A percentile compares a stretch with the other conserved stretches of the same genome.
Conservation (phyloP, 805 yeast species). For the Kockiozyma suomiensis region DNA sequence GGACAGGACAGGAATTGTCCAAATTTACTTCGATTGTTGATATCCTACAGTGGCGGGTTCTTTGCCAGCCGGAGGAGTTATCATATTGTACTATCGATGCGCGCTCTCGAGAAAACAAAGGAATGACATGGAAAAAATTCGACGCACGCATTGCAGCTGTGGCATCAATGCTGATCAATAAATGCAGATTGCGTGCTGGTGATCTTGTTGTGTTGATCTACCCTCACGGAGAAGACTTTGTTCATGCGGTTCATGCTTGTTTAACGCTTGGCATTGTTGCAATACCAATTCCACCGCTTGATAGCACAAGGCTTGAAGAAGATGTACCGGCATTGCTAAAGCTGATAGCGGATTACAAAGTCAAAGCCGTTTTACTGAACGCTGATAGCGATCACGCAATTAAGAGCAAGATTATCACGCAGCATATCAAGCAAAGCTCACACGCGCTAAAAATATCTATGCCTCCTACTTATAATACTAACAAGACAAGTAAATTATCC, state of each 20-base stretch:
- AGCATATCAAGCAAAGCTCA: slow-evolving; percentile 54
- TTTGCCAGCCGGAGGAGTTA: slow-evolving; percentile 71
- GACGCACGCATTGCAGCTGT: slow-evolving; percentile 77
- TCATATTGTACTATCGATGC: slow-evolving; percentile 58
- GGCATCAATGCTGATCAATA: slow-evolving; percentile 68
- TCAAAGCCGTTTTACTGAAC: slow-evolving; percentile 74
- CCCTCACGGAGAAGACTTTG: slow-evolving; percentile 83
- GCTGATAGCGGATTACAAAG: slow-evolving; percentile 69
- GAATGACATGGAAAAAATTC: slow-evolving; percentile 77
- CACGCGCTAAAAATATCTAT: slow-evolving; percentile 40
- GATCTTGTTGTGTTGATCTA: slow-evolving; percentile 79
- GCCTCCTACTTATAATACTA: slow-evolving; percentile 67
- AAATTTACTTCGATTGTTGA: slow-evolving; percentile 73
- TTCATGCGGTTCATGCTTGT: slow-evolving; percentile 83
- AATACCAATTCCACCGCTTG: slow-evolving; percentile 74
- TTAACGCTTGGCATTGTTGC: slow-evolving; percentile 78
- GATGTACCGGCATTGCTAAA: slow-evolving; percentile 69
- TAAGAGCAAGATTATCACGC: slow-evolving; percentile 67
- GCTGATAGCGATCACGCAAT: slow-evolving; percentile 69
- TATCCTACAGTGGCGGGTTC: slow-evolving; percentile 75
- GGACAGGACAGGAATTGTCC: slow-evolving; percentile 71
- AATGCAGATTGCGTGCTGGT: slow-evolving; percentile 65
- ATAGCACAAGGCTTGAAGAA: slow-evolving; percentile 65
- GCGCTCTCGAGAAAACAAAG: slow-evolving; percentile 53
- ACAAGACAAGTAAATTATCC: slow-evolving; percentile 52